phyloP scores from a whole-genome alignment of 495 filamentous ascomycete genomes.

The Hypoxylon crocopeplum region DNA sequence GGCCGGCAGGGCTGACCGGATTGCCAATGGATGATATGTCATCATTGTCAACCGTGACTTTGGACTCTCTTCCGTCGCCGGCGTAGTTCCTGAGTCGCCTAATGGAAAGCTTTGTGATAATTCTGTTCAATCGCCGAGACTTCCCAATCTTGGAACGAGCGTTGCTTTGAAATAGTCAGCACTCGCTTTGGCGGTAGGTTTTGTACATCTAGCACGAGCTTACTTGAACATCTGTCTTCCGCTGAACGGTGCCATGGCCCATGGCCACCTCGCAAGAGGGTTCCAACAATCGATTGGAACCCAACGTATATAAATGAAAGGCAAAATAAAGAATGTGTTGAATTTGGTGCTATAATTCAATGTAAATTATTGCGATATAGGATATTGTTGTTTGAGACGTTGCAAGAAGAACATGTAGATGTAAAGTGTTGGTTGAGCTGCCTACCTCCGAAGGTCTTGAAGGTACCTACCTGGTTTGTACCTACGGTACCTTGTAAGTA shows the following conservation, averaged over 20 bases:
- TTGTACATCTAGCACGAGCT: slow-evolving; percentile 28
- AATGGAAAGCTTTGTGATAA: slow-evolving; percentile 22
- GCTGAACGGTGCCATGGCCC: slow-evolving; percentile 22
- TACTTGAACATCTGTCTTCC: slow-evolving; percentile 22
- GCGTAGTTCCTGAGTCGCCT: slow-evolving; percentile 2
- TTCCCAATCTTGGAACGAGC: slow-evolving; percentile 18
- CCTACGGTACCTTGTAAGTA: no score
- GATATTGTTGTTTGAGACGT: no score
- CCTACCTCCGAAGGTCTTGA: no score
- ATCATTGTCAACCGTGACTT: slow-evolving; percentile 12
- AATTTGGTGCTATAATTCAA: background rate
- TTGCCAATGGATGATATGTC: slow-evolving; percentile 27
- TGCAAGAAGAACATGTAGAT: no score
- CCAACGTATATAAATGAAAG: slow-evolving; percentile 4
- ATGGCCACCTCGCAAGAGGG: slow-evolving; percentile 4
- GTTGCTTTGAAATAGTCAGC: slow-evolving; percentile 19
- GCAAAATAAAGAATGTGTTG: background rate
- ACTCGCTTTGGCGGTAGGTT: no score
- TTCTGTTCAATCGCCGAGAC: slow-evolving; percentile 1
- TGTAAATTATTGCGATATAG: no score
- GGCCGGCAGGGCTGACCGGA: slow-evolving; percentile 5
- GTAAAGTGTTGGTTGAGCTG: no score
- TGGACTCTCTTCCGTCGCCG: background rate
- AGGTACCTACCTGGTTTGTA: no score
- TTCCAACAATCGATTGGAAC: no score